Evolutionary conservation across 805 yeast species (phyloP).

Genomic region (Metschnikowia borealis): DNA sequence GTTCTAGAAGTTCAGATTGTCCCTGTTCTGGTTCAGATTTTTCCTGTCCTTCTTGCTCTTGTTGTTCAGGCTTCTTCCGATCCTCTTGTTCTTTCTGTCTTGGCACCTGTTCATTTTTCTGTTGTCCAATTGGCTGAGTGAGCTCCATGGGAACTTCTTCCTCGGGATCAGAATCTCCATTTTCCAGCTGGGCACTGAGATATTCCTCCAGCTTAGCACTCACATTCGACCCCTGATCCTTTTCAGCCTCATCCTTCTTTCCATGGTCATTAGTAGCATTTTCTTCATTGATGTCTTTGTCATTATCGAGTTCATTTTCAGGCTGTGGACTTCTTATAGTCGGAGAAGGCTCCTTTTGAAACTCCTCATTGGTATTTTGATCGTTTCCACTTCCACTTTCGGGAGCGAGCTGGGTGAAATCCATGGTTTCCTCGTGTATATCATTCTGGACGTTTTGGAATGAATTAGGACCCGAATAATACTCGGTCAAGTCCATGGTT

Average conservation of each 20-base stretch:
- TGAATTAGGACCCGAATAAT: neutral
- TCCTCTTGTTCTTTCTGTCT: neutral
- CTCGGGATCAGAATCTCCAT: neutral
- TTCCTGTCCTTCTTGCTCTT: too few relatives aligned
- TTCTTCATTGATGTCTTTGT: neutral
- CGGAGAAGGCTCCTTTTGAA: neutral
- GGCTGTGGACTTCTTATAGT: too few relatives aligned
- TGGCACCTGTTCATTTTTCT: too few relatives aligned
- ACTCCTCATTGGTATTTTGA: too few relatives aligned
- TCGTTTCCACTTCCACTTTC: neutral
- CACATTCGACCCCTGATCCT: neutral
- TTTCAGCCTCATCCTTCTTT: too few relatives aligned
- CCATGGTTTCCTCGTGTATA: constrained; percentile 15
- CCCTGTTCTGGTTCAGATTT: too few relatives aligned
- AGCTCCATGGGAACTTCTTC: constrained; percentile 24
- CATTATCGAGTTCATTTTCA: too few relatives aligned
- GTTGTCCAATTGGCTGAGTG: constrained; percentile 16
- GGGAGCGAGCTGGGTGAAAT: constrained; percentile 7
- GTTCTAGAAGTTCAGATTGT: too few relatives aligned
- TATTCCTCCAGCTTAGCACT: neutral
- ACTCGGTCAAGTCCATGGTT: constrained; percentile 12
- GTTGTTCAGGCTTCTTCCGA: neutral
- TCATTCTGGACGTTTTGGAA: neutral
- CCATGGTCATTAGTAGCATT: too few relatives aligned
- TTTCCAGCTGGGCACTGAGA: neutral